phyloP scores from a whole-genome alignment of 108 stramenopile genomes.

The Fragilariopsis cylindrus region DNA sequence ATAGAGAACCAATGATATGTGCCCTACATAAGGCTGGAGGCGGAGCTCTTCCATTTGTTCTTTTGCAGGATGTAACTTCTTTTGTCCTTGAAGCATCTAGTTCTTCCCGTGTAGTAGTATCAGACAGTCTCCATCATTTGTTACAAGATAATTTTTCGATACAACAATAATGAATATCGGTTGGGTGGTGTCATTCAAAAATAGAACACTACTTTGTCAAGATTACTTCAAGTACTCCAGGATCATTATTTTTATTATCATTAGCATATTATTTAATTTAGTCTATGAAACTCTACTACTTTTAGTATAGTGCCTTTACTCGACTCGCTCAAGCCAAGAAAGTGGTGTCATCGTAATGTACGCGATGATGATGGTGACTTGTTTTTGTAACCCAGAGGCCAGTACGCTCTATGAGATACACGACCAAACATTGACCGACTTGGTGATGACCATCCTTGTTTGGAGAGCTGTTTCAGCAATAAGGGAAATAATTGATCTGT shows the following conservation, averaged over 20 bases:
- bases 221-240: not conserved
- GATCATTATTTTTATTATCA: not conserved
- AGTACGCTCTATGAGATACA: constrained; percentile 67
- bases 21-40: constrained; percentile 53
- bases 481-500: constrained; percentile 53
- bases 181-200: not conserved
- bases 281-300: not conserved
- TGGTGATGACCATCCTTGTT: constrained; percentile 63
- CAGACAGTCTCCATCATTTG: constrained; percentile 13
- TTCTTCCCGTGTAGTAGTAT: constrained; percentile 14
- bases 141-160: constrained; percentile 17
- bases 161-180: constrained; percentile 1
- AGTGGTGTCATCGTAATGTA: not conserved
- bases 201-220: not conserved
- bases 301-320: not conserved
- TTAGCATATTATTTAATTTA: not conserved
- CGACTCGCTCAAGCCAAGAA: not conserved
- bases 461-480: constrained; percentile 57
- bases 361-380: not conserved
- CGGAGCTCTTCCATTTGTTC: constrained; percentile 35
- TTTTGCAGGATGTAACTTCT: constrained; percentile 34
- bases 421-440: constrained; percentile 79
- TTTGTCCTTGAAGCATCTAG: constrained; percentile 22
- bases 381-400: constrained; percentile 42
- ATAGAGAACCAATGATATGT: constrained; percentile 35